Percentiles rank a stretch among this genome's conserved stretches.
phyloP scores from a whole-genome alignment of 768 basidiomycete genomes.

The Peribolospora baueri region DNA sequence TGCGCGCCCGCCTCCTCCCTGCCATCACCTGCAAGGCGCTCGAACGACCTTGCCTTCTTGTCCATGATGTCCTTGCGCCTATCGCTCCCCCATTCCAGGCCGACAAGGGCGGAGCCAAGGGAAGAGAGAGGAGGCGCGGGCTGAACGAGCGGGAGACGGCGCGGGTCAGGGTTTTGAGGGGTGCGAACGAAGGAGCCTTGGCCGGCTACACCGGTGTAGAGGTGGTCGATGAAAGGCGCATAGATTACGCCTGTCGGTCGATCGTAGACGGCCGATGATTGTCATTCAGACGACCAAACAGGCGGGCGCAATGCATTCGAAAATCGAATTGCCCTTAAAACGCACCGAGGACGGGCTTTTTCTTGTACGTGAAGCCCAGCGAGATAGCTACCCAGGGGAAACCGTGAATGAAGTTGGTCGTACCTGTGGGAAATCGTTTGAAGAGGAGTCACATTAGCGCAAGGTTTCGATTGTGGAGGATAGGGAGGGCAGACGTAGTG shows the following conservation, averaged over 20 bases:
- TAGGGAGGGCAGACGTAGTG: background rate
- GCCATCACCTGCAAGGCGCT: conserved; percentile 46
- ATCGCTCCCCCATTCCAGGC: conserved; percentile 53
- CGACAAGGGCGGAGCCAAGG: conserved; percentile 46
- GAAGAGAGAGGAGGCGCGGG: conserved; percentile 32
- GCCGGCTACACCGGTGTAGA: conserved; percentile 57
- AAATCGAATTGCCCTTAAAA: background rate
- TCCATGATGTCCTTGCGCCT: conserved; percentile 16
- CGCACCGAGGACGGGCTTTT: conserved; percentile 48
- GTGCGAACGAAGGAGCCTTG: conserved; percentile 50
- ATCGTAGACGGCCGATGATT: background rate
- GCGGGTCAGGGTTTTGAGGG: conserved; percentile 15
- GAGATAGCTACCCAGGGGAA: conserved; percentile 79
- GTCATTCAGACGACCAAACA: background rate
- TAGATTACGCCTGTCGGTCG: conserved; percentile 36
- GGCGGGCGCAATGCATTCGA: background rate
- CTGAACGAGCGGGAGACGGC: conserved; percentile 35
- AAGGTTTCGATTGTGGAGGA: background rate
- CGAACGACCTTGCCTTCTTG: conserved; percentile 30
- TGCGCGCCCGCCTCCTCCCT: conserved; percentile 16
- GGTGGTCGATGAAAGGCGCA: conserved; percentile 70
- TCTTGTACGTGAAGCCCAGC: conserved; percentile 62
- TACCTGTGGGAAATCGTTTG: conserved; percentile 24
- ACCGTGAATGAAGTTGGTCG: conserved; percentile 66
- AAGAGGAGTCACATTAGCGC: background rate